Conservation (phyloP, 257 asterid species). For the Salvia splendens region DNA sequence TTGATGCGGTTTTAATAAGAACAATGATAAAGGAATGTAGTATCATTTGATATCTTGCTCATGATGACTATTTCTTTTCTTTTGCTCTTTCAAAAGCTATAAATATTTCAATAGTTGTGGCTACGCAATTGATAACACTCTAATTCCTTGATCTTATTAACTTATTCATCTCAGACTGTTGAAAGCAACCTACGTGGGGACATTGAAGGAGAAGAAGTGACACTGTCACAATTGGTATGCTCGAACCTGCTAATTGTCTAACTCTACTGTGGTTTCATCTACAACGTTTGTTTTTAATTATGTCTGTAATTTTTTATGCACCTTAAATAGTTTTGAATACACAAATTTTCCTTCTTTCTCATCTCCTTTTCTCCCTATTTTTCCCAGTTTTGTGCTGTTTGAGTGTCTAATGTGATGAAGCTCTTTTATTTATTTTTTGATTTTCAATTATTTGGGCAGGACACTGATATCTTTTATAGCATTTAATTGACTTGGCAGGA, state of each 20-base stretch:
- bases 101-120: conserved; percentile 2
- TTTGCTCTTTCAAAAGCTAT: conserved; percentile 17
- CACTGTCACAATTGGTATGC: conserved; percentile 72
- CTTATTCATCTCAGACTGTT: conserved; percentile 57
- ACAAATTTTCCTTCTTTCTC: conserved; percentile 2
- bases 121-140: conserved; percentile 10
- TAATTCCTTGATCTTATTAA: conserved; percentile 23
- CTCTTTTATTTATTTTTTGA: no score
- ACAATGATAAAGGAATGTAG: not conserved
- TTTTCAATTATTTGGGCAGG: conserved; percentile 28
- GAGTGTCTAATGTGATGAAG: conserved; percentile 1
- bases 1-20: conserved; percentile 7
- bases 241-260: conserved; percentile 17
- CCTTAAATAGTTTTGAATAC: conserved; percentile 7
- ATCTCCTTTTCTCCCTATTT: not conserved
- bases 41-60: conserved; percentile 13
- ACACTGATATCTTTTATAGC: conserved; percentile 67
- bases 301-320: not conserved
- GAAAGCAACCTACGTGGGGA: conserved; percentile 69
- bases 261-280: conserved; percentile 10
- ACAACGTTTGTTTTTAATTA: conserved; percentile 3
- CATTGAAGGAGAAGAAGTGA: conserved; percentile 66
- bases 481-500: conserved; percentile 90
- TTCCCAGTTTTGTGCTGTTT: conserved; percentile 20
- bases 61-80: conserved; percentile 4